Base-by-base conservation (phyloP, 2,329 filamentous ascomycete species). In the Paracorniculantispora psalliotae region DNA sequence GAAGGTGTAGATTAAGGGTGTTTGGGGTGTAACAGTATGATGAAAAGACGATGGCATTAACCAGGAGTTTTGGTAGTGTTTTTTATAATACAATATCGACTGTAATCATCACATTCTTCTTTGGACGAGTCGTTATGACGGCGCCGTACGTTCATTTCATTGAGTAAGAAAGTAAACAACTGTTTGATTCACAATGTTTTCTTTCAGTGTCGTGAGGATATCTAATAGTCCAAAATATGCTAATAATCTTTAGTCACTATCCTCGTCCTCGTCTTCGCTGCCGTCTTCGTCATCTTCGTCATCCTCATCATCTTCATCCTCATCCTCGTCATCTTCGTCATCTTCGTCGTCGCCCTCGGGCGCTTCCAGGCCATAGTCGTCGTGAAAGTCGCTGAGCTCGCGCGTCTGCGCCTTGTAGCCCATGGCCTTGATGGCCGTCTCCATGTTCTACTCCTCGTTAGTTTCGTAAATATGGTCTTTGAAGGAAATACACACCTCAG, bases 281-380 rank as follows among this genome's bases (percentile, higher is more conserved):
- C 64, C 63, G 3, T 72, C 73, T 4, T 72, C 72, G 0, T 75
- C 75, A 1, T 72, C 73, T 4, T 72, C 72, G 0, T 75, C 75
- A 1, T 72, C 72, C 1, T 75, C 75, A 3, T 84, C 81, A 0
- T 80, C 79, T 0, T 81, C 79, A 0, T 77, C 77, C 0, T 79
- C 78, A 0, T 77, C 79, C 1, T 81, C 79, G 0, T 86, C 85
- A 0, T 86, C 86, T 0, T 86, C 86, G 0, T 81, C 81, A 0
- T 83, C 82, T 0, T 83, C 83, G 2, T 84, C 85, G 4, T 84
- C 83, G 0, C 81, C 85, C 3, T 81, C 82, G 2, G 77, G 79
- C 2, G 80, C 81, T 70, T 89, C 82, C 49, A 97, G 75, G 0
- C 93, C 93, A 70, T 97, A 97, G 67, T 92, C 90, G 63, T 97